Evolutionary conservation across 306 rosid species (phyloP).

Genomic region (Macrotyloma uniflorum): DNA sequence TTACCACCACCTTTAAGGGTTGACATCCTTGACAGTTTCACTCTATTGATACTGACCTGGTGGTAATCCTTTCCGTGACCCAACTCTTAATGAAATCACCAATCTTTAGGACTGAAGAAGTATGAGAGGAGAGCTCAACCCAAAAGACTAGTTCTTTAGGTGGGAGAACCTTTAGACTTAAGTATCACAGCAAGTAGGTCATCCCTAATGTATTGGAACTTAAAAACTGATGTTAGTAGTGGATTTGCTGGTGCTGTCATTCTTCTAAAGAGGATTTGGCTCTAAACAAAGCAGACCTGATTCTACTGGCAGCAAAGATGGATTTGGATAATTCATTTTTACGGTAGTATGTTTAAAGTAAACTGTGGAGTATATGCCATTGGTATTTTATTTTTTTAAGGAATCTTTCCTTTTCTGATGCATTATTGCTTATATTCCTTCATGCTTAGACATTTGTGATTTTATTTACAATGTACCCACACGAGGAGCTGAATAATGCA

Average conservation of each 20-base stretch:
- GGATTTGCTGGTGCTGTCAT: background rate
- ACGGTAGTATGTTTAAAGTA: background rate
- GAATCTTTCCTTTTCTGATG: background rate
- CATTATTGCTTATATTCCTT: conserved; percentile 6
- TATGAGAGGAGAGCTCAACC: no score
- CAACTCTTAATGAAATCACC: no score
- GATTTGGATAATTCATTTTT: background rate
- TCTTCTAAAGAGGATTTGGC: conserved; percentile 10
- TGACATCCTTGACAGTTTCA: no score
- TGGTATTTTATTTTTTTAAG: background rate
- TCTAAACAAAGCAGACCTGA: background rate
- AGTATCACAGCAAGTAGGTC: no score
- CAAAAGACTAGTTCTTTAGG: no score
- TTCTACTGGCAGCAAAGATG: background rate
- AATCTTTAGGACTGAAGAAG: no score
- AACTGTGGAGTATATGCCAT: background rate
- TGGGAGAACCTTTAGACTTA: no score
- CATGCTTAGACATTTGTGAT: background rate
- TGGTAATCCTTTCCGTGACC: no score
- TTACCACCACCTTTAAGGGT: no score
- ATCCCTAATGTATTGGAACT: background rate
- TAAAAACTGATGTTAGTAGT: background rate
- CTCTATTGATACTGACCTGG: no score
- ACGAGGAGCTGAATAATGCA: background rate
- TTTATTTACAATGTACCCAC: background rate